Base-by-base conservation (phyloP, 768 basidiomycete genomes). In the Tremella mesenterica region DNA sequence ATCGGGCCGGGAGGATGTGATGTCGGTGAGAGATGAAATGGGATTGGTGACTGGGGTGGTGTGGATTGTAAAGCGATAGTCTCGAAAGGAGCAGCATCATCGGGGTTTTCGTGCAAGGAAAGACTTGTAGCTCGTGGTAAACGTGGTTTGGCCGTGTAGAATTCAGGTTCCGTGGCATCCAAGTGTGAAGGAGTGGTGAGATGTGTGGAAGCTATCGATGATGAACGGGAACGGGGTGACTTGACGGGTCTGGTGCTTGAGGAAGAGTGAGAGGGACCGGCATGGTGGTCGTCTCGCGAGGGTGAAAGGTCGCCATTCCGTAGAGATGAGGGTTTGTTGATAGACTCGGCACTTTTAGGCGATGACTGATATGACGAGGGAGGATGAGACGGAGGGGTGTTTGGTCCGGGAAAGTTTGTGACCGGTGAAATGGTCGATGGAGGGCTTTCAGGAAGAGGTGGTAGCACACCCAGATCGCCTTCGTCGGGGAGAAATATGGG, bases 1-100 rank as follows among this genome's bases (percentile, higher is more conserved):
- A 6, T 34, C 10, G 43, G 1, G 25, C 39, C 44, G 3, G 44
- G 44, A 13, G 50, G 50, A 26, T 29, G 45, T 30, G 50, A 44
- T 12, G 14, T 49, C 7, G 58, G 50, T 1, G 58, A 60, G 6
- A 47, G 45, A 14, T 54, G 58, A 8, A 60, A 26, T 1, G 58
- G 58, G 3, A 50, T 48, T 1, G 44, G 18, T 9, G 39, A 18
- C 23, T n/a, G 28, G 18, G 56, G 53, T n/a, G 59, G 59, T 1
- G 59, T 60, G 12, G 20, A 53, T 2, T 44, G 46, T 1, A 60
- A 23, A 23, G 55, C 48, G 4, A 60, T 54, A 18, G 59, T 53
- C 38, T 60, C 59, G 48, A 60, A 60, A 16, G 54, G 48, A 14
- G 28, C 26, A 2, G 48, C 30, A 6, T 26, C 46, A 28, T 55